Conservation (phyloP, 805 yeast species). For the Schwanniomyces polymorphus region DNA sequence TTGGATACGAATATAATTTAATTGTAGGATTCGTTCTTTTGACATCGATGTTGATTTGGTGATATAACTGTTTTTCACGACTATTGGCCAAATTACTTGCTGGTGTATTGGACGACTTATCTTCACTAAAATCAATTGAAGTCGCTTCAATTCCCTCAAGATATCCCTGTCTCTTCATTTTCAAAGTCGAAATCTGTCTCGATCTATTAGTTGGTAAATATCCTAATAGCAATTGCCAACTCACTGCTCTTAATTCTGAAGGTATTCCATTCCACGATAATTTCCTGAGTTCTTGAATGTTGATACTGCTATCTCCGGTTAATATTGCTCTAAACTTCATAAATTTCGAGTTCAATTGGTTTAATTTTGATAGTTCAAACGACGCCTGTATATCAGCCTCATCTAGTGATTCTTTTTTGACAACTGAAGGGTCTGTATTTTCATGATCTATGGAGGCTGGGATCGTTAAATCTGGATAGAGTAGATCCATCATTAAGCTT, state of each 20-base stretch:
- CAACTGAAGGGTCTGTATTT: neutral
- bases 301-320: slow-evolving; percentile 50
- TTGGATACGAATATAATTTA: slow-evolving; percentile 62
- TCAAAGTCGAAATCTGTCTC: slow-evolving; percentile 67
- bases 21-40: slow-evolving; percentile 91
- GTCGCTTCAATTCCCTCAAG: slow-evolving; percentile 69
- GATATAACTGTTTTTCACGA: slow-evolving; percentile 70
- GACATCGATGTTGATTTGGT: slow-evolving; percentile 92
- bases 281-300: slow-evolving; percentile 67
- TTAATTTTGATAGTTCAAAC: slow-evolving; percentile 55
- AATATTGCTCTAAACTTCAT: slow-evolving; percentile 66
- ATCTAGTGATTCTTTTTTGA: slow-evolving; percentile 40
- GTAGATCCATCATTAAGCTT: slow-evolving; percentile 31
- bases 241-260: slow-evolving; percentile 68
- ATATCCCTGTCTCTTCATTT: slow-evolving; percentile 85
- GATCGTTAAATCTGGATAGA: slow-evolving; percentile 37
- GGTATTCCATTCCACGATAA: slow-evolving; percentile 97
- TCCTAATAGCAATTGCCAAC: slow-evolving; percentile 90
- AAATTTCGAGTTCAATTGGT: slow-evolving; percentile 61
- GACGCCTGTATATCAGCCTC: slow-evolving; percentile 36
- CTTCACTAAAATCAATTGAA: slow-evolving; percentile 43
- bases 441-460: slow-evolving; percentile 11
- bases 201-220: slow-evolving; percentile 84
- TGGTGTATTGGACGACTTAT: slow-evolving; percentile 11
- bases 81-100: slow-evolving; percentile 35